These are phyloP conservation scores for Corymbia maculata DNA, from an alignment of 345 rosid species.

Conservation along the genomic window DNA sequence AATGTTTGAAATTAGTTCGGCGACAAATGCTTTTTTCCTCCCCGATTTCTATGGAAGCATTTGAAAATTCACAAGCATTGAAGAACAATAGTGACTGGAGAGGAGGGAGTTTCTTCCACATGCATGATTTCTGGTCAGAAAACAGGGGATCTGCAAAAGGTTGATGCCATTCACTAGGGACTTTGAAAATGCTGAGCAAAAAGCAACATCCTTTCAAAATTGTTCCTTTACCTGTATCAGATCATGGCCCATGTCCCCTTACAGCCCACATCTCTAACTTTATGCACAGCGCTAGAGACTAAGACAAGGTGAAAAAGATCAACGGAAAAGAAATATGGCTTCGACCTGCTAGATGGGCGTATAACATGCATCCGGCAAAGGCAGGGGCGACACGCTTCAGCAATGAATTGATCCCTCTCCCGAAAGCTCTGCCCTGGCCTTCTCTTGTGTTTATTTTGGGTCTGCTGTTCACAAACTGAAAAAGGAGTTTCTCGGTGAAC, in stretches of 20 bases:
- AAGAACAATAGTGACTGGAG: not conserved
- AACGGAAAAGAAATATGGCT: not conserved
- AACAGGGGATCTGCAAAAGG: not conserved
- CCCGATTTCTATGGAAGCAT: not conserved
- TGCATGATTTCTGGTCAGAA: not conserved
- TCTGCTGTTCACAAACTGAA: not conserved
- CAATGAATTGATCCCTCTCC: not conserved
- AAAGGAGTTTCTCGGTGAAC: not conserved
- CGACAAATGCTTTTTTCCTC: not conserved
- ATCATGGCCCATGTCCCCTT: not conserved
- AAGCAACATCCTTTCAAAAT: not conserved
- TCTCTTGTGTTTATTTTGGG: not conserved
- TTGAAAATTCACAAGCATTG: not conserved
- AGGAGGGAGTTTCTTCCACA: not conserved
- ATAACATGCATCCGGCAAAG: not conserved
- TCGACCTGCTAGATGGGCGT: not conserved
- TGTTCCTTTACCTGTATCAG: not conserved
- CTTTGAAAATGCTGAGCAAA: not conserved
- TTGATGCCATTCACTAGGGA: not conserved
- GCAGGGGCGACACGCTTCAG: not conserved
- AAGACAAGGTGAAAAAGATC: not conserved
- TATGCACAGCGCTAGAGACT: not conserved
- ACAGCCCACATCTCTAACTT: not conserved
- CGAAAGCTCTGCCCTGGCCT: not conserved
- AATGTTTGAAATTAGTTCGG: not conserved